Percentiles rank a stretch among this genome's conserved stretches.
phyloP scores from a whole-genome alignment of 768 basidiomycete species.

The Pleurotus eryngii region DNA sequence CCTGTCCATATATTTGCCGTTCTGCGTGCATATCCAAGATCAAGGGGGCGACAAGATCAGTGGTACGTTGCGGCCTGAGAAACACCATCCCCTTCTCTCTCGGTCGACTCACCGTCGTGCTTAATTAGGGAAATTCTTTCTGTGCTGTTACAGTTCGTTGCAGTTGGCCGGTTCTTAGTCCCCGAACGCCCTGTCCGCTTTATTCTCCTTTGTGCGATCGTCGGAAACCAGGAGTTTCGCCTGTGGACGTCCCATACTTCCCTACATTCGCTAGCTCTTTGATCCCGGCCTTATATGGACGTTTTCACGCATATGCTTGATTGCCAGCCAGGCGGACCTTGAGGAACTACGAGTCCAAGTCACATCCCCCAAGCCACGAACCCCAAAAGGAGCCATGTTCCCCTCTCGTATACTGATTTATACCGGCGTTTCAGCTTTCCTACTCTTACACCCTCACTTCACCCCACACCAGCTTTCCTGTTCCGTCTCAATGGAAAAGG shows the following conservation, averaged over 20 bases:
- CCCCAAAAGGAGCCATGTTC: slow-evolving; percentile 5
- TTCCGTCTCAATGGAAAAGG: slow-evolving; percentile 16
- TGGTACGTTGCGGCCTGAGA: not conserved
- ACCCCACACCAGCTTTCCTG: not conserved
- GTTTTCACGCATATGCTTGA: slow-evolving; percentile 1
- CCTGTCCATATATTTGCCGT: too few species aligned
- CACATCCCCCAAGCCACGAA: not conserved
- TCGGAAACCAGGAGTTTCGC: not conserved
- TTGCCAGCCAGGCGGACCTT: slow-evolving; percentile 4
- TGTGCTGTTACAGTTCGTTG: not conserved
- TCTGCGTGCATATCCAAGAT: not conserved
- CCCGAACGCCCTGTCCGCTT: not conserved
- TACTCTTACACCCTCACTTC: not conserved
- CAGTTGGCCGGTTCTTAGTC: not conserved
- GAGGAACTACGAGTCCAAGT: not conserved
- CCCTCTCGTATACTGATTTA: slow-evolving; percentile 1
- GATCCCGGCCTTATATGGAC: slow-evolving; percentile 3
- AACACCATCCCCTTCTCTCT: not conserved
- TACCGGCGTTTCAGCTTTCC: not conserved
- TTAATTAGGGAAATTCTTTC: not conserved
- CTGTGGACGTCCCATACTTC: not conserved
- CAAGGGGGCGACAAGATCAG: not conserved
- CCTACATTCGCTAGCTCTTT: not conserved
- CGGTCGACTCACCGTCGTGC: not conserved
- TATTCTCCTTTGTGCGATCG: not conserved